Evolutionary conservation across 1,139 yeast genomes (phyloP), one percentile per base, ranked within the genome.

Genomic region (Hanseniaspora uvarum): DNA sequence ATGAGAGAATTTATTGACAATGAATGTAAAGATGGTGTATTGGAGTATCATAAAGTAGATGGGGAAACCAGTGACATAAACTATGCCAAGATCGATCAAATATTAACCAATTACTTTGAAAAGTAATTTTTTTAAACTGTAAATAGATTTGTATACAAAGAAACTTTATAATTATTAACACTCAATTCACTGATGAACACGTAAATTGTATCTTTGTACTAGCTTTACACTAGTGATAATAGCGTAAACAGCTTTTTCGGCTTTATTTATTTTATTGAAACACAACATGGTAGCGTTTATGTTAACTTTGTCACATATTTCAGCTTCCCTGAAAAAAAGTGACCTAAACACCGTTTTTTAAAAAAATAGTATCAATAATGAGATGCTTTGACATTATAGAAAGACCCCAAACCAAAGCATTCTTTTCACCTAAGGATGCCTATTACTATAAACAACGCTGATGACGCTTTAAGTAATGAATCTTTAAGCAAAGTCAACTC

Each of bases 1-100:
- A 68, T 89, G 60, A 79, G 78, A 60, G 77, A 77, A 33, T 50
- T 43, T 34, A 18, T 36, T 11, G 28, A 34, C 8, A 28, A 21
- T 5, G 36, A 39, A 7, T 36, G 19, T 10, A 40, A 23, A 30
- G 33, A 43, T 12, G 23, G 31, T 16, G 39, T 37, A 7, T 21
- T 50, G 16, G 46, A 44, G 26, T 50, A 36, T 47, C 41, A 50
- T 21, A 43, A 37, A 28, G 44, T 50, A 4, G 38, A 36, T 30
- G 53, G 53, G 19, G 48, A 43, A 28, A 50, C 53, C 8, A 50
- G 53, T 23, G 53, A 50, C 26, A 37, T 37, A 7, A 50, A 50
- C 33, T 50, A 36, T n/a, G 19, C 33, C 8, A 44, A 30, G 23
- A 50, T 50, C 28, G 28, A 30, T 4, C n/a, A 36, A 16, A 50